Percentiles rank a stretch among this genome's conserved stretches.
phyloP scores from a whole-genome alignment of 176 grass and related monocot genomes.

The Zoysia pacifica region DNA sequence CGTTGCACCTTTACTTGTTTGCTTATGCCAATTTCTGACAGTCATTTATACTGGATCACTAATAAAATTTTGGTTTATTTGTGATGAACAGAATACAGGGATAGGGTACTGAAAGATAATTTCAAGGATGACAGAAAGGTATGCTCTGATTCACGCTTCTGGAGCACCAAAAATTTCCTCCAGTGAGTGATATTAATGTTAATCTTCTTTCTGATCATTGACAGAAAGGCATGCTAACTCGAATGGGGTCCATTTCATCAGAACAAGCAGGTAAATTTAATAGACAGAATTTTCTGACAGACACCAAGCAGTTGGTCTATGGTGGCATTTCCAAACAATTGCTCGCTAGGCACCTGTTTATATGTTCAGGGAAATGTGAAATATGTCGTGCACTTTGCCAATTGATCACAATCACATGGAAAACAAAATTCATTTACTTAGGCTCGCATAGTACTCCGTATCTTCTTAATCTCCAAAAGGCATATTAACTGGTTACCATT shows the following conservation, averaged over 20 bases:
- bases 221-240: constrained; percentile 53
- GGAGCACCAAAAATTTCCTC: background rate
- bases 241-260: constrained; percentile 64
- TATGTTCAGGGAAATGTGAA: constrained; percentile 6
- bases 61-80: constrained; percentile 38
- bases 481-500: constrained; percentile 32
- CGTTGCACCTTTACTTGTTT: background rate
- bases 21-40: background rate
- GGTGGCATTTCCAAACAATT: background rate
- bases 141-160: background rate
- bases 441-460: background rate
- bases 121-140: constrained; percentile 64
- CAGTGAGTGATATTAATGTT: background rate
- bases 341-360: background rate
- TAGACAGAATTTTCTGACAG: background rate
- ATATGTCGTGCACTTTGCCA: background rate
- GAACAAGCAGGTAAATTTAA: constrained; percentile 54
- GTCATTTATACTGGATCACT: background rate
- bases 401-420: background rate
- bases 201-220: constrained; percentile 18
- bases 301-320: background rate
- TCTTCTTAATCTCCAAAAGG: background rate
- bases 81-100: constrained; percentile 49
- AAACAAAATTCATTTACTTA: background rate
- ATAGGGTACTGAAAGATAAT: constrained; percentile 48